A percentile compares a stretch with the other conserved stretches of the same genome.
Evolutionary conservation across 2,329 filamentous ascomycete species (phyloP).

Genomic region (Botrytis elliptica): DNA sequence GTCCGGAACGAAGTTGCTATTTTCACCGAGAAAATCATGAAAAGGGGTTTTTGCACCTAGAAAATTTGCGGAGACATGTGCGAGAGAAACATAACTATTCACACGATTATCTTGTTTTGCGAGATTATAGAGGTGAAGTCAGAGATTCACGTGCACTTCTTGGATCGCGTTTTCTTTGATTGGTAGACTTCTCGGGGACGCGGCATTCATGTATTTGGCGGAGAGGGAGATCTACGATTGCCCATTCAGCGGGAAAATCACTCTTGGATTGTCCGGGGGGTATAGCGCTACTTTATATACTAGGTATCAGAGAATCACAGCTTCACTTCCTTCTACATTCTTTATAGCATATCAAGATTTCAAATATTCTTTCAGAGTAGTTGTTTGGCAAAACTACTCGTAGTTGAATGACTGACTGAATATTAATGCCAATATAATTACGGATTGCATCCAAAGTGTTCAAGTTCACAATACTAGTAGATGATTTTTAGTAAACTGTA

Average conservation of each 20-base stretch:
- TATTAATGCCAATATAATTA: accelerated
- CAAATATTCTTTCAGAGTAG: background rate
- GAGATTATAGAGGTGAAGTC: background rate
- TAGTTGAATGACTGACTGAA: background rate
- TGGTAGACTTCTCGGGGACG: background rate
- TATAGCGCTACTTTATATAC: background rate
- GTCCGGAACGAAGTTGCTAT: background rate
- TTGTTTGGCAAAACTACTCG: background rate
- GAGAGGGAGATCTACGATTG: background rate
- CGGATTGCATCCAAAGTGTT: accelerated
- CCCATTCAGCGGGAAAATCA: background rate
- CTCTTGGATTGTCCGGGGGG: background rate
- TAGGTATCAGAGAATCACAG: background rate
- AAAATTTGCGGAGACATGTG: background rate
- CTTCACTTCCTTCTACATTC: background rate
- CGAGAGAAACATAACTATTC: accelerated
- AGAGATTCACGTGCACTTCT: accelerated
- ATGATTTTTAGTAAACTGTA: accelerated
- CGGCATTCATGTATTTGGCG: background rate
- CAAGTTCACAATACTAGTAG: background rate
- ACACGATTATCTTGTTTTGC: accelerated
- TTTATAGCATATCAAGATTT: background rate
- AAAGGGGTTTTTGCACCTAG: background rate
- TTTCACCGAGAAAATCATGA: background rate
- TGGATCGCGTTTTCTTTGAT: background rate